Evolutionary conservation across 257 asterid species (phyloP).

Genomic region (Scutellaria barbata): DNA sequence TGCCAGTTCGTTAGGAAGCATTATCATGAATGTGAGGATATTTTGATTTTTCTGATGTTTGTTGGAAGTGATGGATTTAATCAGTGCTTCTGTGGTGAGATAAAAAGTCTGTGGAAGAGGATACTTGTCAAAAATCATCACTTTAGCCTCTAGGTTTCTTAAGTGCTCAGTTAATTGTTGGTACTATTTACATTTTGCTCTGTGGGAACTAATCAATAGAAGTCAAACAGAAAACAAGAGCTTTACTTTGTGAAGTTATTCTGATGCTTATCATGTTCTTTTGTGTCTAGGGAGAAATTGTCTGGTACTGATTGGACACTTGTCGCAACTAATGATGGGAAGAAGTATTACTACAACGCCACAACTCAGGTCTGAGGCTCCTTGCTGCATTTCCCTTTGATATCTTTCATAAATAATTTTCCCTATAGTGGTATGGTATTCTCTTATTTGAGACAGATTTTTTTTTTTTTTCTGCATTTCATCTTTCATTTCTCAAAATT

Average conservation of each 20-base stretch:
- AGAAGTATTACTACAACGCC: conserved; percentile 78
- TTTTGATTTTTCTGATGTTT: conserved; percentile 9
- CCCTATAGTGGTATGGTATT: not conserved
- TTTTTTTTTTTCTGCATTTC: not conserved
- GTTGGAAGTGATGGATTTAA: conserved; percentile 8
- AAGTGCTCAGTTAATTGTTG: conserved; percentile 11
- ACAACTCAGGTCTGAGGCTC: conserved; percentile 63
- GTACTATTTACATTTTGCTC: not conserved
- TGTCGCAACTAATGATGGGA: conserved; percentile 89
- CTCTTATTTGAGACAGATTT: conserved; percentile 21
- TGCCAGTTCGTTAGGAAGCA: not conserved
- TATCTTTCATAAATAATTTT: conserved; percentile 4
- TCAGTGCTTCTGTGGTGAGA: not conserved
- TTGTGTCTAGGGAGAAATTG: conserved; percentile 74
- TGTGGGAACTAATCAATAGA: conserved; percentile 22
- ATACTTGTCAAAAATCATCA: not conserved
- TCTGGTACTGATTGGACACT: conserved; percentile 87
- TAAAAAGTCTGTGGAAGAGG: conserved; percentile 24
- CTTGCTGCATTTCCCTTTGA: not conserved
- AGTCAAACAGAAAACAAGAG: conserved; percentile 19
- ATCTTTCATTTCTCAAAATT: not conserved
- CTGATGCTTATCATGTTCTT: conserved; percentile 32
- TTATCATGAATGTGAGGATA: not conserved
- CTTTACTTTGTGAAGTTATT: conserved; percentile 22
- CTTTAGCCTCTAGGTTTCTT: no score